Evolutionary conservation across 305 asterid species (phyloP).

Genomic region (Fraxinus dipetala): DNA sequence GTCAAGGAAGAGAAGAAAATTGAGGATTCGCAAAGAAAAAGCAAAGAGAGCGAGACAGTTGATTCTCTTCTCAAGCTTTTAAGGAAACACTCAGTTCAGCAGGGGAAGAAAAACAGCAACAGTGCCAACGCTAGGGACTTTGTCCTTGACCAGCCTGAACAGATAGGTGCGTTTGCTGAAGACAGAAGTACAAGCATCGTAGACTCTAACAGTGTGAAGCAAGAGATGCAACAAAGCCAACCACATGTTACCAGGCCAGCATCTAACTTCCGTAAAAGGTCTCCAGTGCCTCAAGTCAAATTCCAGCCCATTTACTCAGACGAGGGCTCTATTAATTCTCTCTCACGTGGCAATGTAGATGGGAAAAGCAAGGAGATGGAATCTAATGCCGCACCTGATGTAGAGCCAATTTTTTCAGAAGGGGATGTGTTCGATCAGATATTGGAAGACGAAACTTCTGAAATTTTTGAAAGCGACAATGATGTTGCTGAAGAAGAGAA

Average conservation of each 20-base stretch:
- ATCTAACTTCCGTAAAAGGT: constrained; percentile 66
- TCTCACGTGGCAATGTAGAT: constrained; percentile 24
- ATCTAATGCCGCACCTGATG: constrained; percentile 37
- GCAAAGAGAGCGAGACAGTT: constrained; percentile 80
- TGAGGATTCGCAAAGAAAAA: constrained; percentile 58
- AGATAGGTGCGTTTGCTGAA: constrained; percentile 32
- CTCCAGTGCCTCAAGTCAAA: constrained; percentile 66
- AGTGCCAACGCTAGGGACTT: constrained; percentile 42
- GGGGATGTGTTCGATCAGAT: constrained; percentile 37
- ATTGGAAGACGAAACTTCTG: constrained; percentile 40
- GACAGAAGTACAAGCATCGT: constrained; percentile 31
- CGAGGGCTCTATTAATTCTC: constrained; percentile 28
- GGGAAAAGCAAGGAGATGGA: constrained; percentile 29
- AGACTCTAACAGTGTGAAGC: constrained; percentile 35
- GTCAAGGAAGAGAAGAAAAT: constrained; percentile 66
- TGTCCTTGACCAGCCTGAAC: constrained; percentile 52
- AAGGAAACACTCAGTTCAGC: constrained; percentile 83
- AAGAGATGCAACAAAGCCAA: constrained; percentile 40
- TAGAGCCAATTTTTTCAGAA: constrained; percentile 27
- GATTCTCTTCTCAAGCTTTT: constrained; percentile 89
- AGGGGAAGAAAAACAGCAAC: constrained; percentile 54
- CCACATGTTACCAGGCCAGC: constrained; percentile 54
- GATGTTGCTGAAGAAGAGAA: constrained; percentile 29
- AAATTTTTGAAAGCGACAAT: constrained; percentile 34
- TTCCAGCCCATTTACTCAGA: constrained; percentile 44